A percentile compares a stretch with the other conserved stretches of the same genome.
Evolutionary conservation across 306 rosid genomes (phyloP).

Genomic region (Pachyrhizus erosus): DNA sequence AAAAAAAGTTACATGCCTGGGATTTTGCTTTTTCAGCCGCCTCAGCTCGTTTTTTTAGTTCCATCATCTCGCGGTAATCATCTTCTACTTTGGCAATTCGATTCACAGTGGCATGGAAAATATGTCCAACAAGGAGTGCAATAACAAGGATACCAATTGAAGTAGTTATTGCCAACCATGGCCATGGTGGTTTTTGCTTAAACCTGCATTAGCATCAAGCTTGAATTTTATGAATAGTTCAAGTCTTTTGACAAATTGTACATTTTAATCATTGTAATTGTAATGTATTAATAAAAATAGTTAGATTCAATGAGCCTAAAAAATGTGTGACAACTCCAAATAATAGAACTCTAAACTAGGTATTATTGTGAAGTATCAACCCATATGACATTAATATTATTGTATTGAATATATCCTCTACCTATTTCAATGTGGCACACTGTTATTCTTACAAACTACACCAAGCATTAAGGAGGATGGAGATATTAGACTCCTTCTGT

Average conservation of each 20-base stretch:
- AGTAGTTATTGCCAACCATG: conserved; percentile 77
- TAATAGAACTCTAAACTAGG: conserved; percentile 1
- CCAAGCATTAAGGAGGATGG: neutral
- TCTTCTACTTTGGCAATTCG: conserved; percentile 92
- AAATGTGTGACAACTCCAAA: neutral
- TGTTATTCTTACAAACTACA: neutral
- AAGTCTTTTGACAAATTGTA: conserved; percentile 10
- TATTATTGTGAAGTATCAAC: neutral
- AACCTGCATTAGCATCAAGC: conserved; percentile 66
- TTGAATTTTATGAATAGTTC: conserved; percentile 36
- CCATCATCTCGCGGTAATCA: conserved; percentile 72
- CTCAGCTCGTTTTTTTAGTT: conserved; percentile 88
- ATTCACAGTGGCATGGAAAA: conserved; percentile 83
- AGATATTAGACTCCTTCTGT: conserved; percentile 13
- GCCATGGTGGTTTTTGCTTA: conserved; percentile 92
- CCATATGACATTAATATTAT: neutral
- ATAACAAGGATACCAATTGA: conserved; percentile 81
- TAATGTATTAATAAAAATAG: neutral
- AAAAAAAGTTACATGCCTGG: conserved; percentile 64
- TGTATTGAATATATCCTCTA: neutral
- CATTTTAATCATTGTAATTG: conserved; percentile 33
- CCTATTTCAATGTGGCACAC: neutral
- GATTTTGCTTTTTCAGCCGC: conserved; percentile 98
- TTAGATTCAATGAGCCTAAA: neutral
- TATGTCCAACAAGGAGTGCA: conserved; percentile 82